Evolutionary conservation across 148 eudicot genomes (phyloP), one percentile per base, ranked within the genome.

Genomic region (Suaeda aralocaspica): DNA sequence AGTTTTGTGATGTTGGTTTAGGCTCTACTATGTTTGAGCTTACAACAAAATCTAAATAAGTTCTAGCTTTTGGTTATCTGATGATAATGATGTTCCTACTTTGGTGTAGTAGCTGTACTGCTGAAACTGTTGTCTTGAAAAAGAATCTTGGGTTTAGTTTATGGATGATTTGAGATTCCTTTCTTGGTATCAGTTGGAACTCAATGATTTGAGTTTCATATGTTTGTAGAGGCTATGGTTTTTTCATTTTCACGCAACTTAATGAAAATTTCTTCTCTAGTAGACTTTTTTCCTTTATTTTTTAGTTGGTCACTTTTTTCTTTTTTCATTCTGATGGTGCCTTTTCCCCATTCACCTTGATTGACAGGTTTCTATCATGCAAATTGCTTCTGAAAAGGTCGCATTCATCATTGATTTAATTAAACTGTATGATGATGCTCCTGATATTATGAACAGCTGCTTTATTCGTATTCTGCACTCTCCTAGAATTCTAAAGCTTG

Each of bases 301-400:
- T 3, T 34, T 55, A 14, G 25, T 49, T 44, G n/a, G 25, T 41
- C 56, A 12, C 28, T 24, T 59, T 49, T 15, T 29, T 30, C 29
- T n/a, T 22, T 3, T 42, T 44, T 21, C 14, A 25, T 19, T 53
- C 44, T 30, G 55, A 25, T 45, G 41, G 4, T 64, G 44, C 33
- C 41, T 26, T 28, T 16, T 48, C n/a, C 14, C 46, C 15, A 28
- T 67, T 53, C 14, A 69, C 42, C 57, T 59, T 9, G 44, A 64
- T 50, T 66, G 75, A 60, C 88, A 94, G 99, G 99, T 95, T 42
- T 95, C 99, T 42, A 91, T 95, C 70, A 95, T 95, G 83, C 99
- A 95, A 83, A 86, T 95, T 82, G 96, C 97, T 70, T 82, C 97
- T 39, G 96, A 88, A 77, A 85, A 83, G 71, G 82, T 49, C 76